Conservation (phyloP, 768 basidiomycete genomes). For the Pleurotus sapidus region DNA sequence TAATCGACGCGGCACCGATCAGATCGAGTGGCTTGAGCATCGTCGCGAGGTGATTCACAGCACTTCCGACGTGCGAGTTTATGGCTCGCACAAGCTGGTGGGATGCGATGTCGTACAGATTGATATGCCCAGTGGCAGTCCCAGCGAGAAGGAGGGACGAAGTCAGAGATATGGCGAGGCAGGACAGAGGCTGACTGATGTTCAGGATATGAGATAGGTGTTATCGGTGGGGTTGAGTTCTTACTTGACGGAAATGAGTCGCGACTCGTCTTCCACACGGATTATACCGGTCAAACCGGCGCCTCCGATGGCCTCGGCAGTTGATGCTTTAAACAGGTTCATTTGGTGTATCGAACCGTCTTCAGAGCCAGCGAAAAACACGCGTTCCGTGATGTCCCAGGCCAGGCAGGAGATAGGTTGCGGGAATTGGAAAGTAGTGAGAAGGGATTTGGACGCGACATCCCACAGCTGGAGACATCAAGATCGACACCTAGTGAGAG, state of each 20-base stretch:
- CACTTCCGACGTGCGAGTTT: constrained; percentile 60
- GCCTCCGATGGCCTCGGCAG: constrained; percentile 69
- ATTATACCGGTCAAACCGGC: constrained; percentile 69
- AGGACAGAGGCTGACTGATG: constrained; percentile 69
- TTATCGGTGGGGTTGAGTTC: constrained; percentile 15
- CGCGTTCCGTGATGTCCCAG: constrained; percentile 83
- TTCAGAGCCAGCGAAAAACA: constrained; percentile 85
- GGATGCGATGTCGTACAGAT: constrained; percentile 85
- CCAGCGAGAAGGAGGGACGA: constrained; percentile 81
- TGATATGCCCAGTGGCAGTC: constrained; percentile 67
- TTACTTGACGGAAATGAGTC: constrained; percentile 73
- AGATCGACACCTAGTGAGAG: background rate
- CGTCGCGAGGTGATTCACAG: constrained; percentile 72
- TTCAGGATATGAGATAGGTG: constrained; percentile 2
- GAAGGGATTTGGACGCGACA: constrained; percentile 63
- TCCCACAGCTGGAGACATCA: constrained; percentile 67
- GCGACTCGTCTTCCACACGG: constrained; percentile 60
- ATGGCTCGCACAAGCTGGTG: constrained; percentile 88
- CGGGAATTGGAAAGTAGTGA: constrained; percentile 89
- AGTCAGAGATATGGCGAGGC: constrained; percentile 74
- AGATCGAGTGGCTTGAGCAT: constrained; percentile 88
- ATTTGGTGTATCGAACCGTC: constrained; percentile 73
- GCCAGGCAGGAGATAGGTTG: constrained; percentile 65
- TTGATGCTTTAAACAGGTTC: constrained; percentile 69
- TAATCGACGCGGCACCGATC: constrained; percentile 46